Percentiles rank a stretch among this genome's conserved stretches.
phyloP scores from a whole-genome alignment of 768 basidiomycete genomes.

The Boletus rubescentipes region DNA sequence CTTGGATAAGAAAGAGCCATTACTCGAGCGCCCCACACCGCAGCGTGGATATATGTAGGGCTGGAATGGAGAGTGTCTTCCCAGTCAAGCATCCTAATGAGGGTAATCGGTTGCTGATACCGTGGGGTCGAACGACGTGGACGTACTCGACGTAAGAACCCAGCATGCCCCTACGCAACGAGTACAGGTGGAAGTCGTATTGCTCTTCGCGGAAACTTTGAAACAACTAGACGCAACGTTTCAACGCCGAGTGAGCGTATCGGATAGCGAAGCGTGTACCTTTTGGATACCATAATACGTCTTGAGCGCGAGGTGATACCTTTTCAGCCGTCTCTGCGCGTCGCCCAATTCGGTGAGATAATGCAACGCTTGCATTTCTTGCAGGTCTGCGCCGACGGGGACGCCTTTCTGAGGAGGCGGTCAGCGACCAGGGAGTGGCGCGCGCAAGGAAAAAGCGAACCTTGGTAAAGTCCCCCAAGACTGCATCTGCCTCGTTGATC shows the following conservation, averaged over 20 bases:
- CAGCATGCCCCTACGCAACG: constrained; percentile 84
- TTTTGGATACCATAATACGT: constrained; percentile 74
- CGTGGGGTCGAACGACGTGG: neutral
- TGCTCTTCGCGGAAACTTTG: constrained; percentile 91
- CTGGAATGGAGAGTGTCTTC: constrained; percentile 79
- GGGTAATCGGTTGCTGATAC: constrained; percentile 4
- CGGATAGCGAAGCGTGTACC: constrained; percentile 39
- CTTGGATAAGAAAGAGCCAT: constrained; percentile 13
- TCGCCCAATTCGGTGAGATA: constrained; percentile 84
- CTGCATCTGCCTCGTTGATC: constrained; percentile 66
- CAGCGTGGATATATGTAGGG: constrained; percentile 72
- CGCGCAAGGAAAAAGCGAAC: constrained; percentile 40
- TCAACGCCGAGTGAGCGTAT: constrained; percentile 1
- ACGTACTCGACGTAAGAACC: constrained; percentile 83
- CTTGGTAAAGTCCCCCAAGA: constrained; percentile 91
- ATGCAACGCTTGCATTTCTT: constrained; percentile 94
- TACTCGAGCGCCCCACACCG: constrained; percentile 69
- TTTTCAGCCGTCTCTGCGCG: constrained; percentile 61
- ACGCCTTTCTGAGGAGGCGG: constrained; percentile 77
- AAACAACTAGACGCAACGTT: constrained; percentile 55
- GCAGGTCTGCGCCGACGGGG: constrained; percentile 73
- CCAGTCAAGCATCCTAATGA: constrained; percentile 82
- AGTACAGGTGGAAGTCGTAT: constrained; percentile 97
- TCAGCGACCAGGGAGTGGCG: constrained; percentile 12
- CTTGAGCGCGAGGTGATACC: constrained; percentile 79